phyloP scores from a whole-genome alignment of 192 early-diverging fungal species.

The Linnemannia exigua region DNA sequence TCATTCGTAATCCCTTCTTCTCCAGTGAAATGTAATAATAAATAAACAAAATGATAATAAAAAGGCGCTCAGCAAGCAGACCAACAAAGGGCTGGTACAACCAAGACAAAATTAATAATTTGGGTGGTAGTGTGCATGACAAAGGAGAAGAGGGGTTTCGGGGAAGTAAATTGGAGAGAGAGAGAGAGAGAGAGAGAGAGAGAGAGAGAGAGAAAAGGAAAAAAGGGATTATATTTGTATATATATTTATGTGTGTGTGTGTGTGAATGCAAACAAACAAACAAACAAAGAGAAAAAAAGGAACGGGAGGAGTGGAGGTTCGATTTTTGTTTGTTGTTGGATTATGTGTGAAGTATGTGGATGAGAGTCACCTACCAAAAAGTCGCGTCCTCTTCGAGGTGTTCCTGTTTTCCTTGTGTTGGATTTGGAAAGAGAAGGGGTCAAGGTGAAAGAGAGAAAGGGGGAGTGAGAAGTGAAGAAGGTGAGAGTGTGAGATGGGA shows the following conservation, averaged over 20 bases:
- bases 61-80: constrained; percentile 1
- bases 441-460: too few relatives aligned
- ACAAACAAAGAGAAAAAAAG: too few relatives aligned
- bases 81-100: neutral
- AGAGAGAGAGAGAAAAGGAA: neutral
- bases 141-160: neutral
- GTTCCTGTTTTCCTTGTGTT: neutral
- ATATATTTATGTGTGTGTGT: neutral
- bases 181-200: neutral
- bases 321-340: neutral
- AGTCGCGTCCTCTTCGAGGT: neutral
- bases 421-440: neutral
- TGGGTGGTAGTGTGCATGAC: neutral
- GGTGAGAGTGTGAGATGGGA: neutral
- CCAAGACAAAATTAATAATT: constrained; percentile 7
- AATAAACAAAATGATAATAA: neutral
- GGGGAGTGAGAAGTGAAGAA: neutral
- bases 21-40: neutral
- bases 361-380: neutral
- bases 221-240: too few relatives aligned
- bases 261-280: too few relatives aligned
- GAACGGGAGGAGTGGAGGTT: neutral
- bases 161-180: neutral
- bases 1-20: neutral
- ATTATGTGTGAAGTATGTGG: neutral